Base-by-base conservation (phyloP, 805 yeast genomes). In the Starmerella roubikii region DNA sequence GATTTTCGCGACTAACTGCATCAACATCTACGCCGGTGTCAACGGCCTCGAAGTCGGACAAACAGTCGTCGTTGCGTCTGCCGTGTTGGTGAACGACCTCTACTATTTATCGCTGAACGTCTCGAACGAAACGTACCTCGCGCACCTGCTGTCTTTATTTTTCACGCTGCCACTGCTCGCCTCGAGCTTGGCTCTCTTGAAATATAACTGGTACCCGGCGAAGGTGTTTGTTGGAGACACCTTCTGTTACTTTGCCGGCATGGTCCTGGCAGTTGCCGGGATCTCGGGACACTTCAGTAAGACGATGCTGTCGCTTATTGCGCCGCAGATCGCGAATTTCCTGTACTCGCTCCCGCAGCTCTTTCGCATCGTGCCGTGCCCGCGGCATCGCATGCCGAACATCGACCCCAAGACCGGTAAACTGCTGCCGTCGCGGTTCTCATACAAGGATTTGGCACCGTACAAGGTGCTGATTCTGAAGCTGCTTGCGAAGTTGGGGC, bases 11-110 rank as follows among this genome's bases (percentile, higher is more conserved):
- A 96, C 99, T 19, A 88, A 91, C 56, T 83, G 96, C 10, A 85
- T 91, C 58, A 91, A 91, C 56, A 91, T 91, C 37, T 64, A 86
- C 23, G 99, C 99, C 0, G 99, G 99, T 5, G 73, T 91, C 34
- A 91, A 91, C 57, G 99, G 99, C 0, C 65, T 91, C 31, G 99
- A 91, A 60, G 96, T 86, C 11, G 97, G 96, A 21, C 98, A 91
- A 59, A 76, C 93, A 25, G 68, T 88, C 4, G 78, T 88, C 0
- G 64, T 91, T 38, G 84, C 82, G 0, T 32, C 74, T 1, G 67
- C 84, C 23, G 69, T 88, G 32, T 58, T 91, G 18, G 51, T 76
- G 35, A 91, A 91, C 60, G 98, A 91, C 57, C 51, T 68, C 11
- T 68, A 80, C 54, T 88, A 86, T 57, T 55, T 71, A 15, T 4